phyloP scores from a whole-genome alignment of 192 early-diverging fungal species.

The Thamnidium elegans region DNA sequence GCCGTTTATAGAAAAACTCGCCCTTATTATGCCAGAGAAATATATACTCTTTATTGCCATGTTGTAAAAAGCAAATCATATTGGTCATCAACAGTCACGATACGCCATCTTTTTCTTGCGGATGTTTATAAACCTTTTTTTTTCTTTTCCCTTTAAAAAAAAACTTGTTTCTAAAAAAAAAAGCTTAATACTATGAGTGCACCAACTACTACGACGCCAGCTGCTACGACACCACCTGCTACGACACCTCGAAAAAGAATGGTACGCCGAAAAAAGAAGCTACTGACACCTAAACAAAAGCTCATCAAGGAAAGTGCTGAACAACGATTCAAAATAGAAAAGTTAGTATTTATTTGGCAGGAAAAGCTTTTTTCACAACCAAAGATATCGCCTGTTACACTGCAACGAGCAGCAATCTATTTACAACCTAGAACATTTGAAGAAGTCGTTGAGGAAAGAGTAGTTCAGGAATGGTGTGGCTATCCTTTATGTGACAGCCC shows the following conservation, averaged over 20 bases:
- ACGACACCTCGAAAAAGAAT: background rate
- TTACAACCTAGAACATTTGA: constrained; percentile 65
- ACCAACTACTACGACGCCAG: background rate
- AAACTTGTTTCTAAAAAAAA: background rate
- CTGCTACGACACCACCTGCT: background rate
- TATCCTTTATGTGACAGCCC: constrained; percentile 74
- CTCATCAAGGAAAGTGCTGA: constrained; percentile 28
- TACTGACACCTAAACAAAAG: constrained; percentile 25
- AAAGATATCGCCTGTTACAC: background rate
- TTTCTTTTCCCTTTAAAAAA: background rate
- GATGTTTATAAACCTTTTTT: background rate
- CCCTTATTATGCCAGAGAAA: no score
- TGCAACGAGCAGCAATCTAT: constrained; percentile 51
- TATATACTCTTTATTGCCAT: no score
- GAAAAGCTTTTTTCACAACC: constrained; percentile 27
- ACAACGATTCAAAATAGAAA: constrained; percentile 23
- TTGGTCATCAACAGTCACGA: no score
- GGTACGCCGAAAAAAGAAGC: constrained; percentile 2
- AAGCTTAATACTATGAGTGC: background rate
- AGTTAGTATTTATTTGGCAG: constrained; percentile 35
- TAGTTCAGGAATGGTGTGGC: constrained; percentile 67
- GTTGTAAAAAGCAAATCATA: no score
- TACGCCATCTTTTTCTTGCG: no score
- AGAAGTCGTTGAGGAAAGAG: constrained; percentile 73
- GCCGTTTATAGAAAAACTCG: no score